Evolutionary conservation across 768 basidiomycete genomes (phyloP).

Genomic region (Tricholoma sp.): DNA sequence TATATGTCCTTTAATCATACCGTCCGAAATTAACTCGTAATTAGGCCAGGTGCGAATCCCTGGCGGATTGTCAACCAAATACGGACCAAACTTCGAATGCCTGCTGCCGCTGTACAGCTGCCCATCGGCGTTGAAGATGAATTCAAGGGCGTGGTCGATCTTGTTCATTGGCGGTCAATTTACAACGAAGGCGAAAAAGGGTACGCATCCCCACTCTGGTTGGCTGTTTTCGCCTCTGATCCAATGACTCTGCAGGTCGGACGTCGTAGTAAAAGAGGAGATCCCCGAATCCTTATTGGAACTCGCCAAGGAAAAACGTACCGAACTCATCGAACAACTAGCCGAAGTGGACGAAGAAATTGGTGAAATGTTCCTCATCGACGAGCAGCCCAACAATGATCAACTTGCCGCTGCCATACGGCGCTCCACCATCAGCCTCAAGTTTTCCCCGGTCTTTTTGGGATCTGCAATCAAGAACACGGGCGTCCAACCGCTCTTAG

Average conservation of each 20-base stretch:
- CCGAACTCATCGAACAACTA: slow-evolving; percentile 89
- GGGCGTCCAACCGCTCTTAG: slow-evolving; percentile 87
- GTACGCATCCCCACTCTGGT: slow-evolving; percentile 38
- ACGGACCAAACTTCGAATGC: slow-evolving; percentile 82
- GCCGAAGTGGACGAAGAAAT: slow-evolving; percentile 96
- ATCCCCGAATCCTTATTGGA: slow-evolving; percentile 75
- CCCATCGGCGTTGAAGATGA: slow-evolving; percentile 90
- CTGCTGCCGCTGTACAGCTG: slow-evolving; percentile 92
- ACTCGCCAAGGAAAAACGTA: slow-evolving; percentile 77
- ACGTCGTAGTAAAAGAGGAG: slow-evolving; percentile 78
- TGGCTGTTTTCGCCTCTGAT: not conserved
- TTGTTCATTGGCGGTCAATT: slow-evolving; percentile 90
- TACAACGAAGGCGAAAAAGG: slow-evolving; percentile 96
- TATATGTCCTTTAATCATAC: not conserved
- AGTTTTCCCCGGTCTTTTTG: slow-evolving; percentile 94
- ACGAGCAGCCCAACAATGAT: slow-evolving; percentile 63
- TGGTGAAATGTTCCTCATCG: slow-evolving; percentile 87
- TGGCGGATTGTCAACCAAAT: slow-evolving; percentile 94
- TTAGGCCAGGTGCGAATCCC: slow-evolving; percentile 92
- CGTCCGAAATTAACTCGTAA: slow-evolving; percentile 1
- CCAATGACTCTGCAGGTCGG: slow-evolving; percentile 41
- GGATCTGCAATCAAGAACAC: slow-evolving; percentile 98
- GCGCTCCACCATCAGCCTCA: slow-evolving; percentile 80
- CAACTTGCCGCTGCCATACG: slow-evolving; percentile 85
- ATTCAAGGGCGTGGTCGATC: slow-evolving; percentile 87